These are phyloP conservation scores for Pseudogymnoascus sp. DNA, from an alignment of 2,329 filamentous ascomycete species.

Conservation along the genomic window DNA sequence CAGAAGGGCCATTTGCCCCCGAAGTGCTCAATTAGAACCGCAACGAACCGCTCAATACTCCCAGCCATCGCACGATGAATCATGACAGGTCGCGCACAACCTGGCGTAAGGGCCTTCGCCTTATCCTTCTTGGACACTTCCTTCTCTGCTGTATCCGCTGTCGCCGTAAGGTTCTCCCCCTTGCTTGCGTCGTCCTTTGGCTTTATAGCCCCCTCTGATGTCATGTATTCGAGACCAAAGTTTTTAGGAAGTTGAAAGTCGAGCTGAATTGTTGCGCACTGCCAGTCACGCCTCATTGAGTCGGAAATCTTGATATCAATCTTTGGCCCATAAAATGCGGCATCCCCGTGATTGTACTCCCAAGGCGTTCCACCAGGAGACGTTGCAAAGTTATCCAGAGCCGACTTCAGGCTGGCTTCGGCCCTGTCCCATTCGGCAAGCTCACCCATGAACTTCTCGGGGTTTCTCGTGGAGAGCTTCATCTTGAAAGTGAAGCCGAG, in stretches of 20 bases:
- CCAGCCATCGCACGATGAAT: constrained; percentile 76
- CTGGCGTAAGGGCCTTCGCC: constrained; percentile 48
- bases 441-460: constrained; percentile 81
- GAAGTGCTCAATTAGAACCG: constrained; percentile 76
- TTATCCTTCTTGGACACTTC: constrained; percentile 33
- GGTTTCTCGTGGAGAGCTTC: constrained; percentile 80
- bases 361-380: constrained; percentile 55
- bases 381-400: constrained; percentile 67
- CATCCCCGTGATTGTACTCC: constrained; percentile 90
- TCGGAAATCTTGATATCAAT: constrained; percentile 95
- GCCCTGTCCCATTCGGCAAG: constrained; percentile 83
- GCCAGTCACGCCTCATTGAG: constrained; percentile 73
- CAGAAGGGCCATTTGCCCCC: constrained; percentile 86
- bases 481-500: constrained; percentile 88
- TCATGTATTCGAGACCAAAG: constrained; percentile 82
- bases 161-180: background rate
- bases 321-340: constrained; percentile 97
- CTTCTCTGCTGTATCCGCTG: constrained; percentile 15
- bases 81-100: constrained; percentile 75
- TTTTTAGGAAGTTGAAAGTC: constrained; percentile 81
- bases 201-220: constrained; percentile 51
- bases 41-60: constrained; percentile 61
- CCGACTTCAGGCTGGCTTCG: constrained; percentile 69
- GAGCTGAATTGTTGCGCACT: constrained; percentile 90
- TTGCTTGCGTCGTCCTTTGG: constrained; percentile 27